Conservation (phyloP, 108 stramenopile genomes). For the Stephanodiscus triporus region DNA sequence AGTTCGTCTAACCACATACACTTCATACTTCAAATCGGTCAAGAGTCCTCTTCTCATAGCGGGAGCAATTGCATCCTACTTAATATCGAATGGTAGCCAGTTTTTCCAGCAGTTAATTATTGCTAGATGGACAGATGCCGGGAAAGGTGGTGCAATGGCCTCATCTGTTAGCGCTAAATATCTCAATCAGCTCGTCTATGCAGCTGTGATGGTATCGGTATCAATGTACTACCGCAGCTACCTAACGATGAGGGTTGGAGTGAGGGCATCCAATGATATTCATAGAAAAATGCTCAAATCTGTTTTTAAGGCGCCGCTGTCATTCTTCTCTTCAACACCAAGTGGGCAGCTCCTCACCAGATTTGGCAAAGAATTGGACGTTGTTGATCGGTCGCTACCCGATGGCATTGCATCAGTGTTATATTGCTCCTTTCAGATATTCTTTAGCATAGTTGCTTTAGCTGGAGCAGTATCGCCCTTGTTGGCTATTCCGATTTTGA, state of each 20-base stretch:
- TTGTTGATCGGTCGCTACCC: constrained; percentile 71
- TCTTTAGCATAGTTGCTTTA: constrained; percentile 57
- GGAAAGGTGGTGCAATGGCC: constrained; percentile 48
- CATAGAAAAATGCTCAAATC: constrained; percentile 74
- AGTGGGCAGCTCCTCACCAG: constrained; percentile 88
- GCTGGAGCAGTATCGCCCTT: constrained; percentile 78
- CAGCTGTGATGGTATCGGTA: constrained; percentile 71
- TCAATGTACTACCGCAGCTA: constrained; percentile 74
- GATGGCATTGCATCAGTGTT: constrained; percentile 72
- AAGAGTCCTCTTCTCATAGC: constrained; percentile 68
- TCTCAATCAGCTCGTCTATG: constrained; percentile 59
- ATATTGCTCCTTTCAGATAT: constrained; percentile 77
- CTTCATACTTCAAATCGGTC: constrained; percentile 74
- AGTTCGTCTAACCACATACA: constrained; percentile 72
- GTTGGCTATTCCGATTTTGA: constrained; percentile 5
- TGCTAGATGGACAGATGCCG: constrained; percentile 79
- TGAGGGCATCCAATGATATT: constrained; percentile 65
- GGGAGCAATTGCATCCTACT: constrained; percentile 63
- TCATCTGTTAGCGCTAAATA: constrained; percentile 61
- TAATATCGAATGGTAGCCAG: constrained; percentile 71
- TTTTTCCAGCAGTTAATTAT: constrained; percentile 85
- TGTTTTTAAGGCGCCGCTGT: constrained; percentile 88
- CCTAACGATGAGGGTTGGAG: constrained; percentile 69
- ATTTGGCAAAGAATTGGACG: constrained; percentile 90
- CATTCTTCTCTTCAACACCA: constrained; percentile 93